A percentile compares a stretch with the other conserved stretches of the same genome.
Conservation (phyloP, 163 green algal genomes). For the Trebouxiophyceae sp. region DNA sequence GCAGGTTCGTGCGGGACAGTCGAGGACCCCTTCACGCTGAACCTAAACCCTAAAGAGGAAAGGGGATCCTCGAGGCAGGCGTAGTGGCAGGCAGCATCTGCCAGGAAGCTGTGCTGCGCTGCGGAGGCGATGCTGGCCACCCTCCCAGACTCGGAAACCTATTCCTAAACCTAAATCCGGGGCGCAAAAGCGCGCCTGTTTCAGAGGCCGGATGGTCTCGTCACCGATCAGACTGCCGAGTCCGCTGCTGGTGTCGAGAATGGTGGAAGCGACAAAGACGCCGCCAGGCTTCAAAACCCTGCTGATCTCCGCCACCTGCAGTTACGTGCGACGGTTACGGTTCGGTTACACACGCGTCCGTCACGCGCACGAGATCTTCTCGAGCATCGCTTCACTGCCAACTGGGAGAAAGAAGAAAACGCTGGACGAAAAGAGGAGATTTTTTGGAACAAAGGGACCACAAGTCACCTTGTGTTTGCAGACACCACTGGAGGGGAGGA, state of each 20-base stretch:
- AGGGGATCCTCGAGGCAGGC: not conserved
- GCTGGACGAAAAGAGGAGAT: too few relatives aligned
- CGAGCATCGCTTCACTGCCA: not conserved
- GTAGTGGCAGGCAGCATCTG: not conserved
- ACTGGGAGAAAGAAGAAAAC: not conserved
- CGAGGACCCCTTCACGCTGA: not conserved
- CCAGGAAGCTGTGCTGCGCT: too few relatives aligned
- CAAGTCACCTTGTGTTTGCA: too few relatives aligned
- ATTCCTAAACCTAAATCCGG: too few relatives aligned
- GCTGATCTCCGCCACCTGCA: conserved; percentile 79
- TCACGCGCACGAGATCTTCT: too few relatives aligned
- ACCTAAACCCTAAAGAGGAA: not conserved
- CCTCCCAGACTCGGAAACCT: too few relatives aligned
- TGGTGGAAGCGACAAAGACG: conserved; percentile 91
- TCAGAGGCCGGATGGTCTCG: conserved; percentile 59
- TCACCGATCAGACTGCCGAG: conserved; percentile 71
- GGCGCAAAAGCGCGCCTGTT: conserved; percentile 25
- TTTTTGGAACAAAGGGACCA: too few relatives aligned
- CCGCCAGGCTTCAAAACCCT: conserved; percentile 86
- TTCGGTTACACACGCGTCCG: too few relatives aligned
- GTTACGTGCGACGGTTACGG: too few relatives aligned
- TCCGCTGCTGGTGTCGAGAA: conserved; percentile 64
- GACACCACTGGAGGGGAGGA: too few relatives aligned
- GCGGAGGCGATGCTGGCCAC: too few relatives aligned
- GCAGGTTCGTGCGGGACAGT: not conserved